Base-by-base conservation (phyloP, 2,329 filamentous ascomycete genomes). In the Aspergillus clavatus region DNA sequence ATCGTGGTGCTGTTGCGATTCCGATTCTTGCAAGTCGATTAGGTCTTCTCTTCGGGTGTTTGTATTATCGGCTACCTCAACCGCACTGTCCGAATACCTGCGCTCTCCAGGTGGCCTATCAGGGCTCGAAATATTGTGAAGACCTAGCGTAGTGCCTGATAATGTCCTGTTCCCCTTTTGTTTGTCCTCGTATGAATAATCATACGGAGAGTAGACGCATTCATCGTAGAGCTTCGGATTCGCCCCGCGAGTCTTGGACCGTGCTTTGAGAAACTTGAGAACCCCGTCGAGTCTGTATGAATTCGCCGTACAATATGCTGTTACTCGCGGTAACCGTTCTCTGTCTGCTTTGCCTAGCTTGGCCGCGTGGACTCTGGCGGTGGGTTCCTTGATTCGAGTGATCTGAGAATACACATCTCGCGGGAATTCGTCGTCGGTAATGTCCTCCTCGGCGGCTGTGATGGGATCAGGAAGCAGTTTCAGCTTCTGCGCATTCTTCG, bases 321-420 rank as follows among this genome's bases (percentile, higher is more conserved):
- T 97, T 11, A 98, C 93, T 51, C 93, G 78, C 4, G 93, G 93
- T 45, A 98, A 71, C 52, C 84, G 80, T 52, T 89, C 86, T 45
- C 93, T 80, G 66, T 98, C 93, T 29, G 91, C 90, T 68, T 97
- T 98, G 28, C 93, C 93, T 31, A 98, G 70, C 45, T 90, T 78
- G 22, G 93, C 93, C 12, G 93, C 93, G 75, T 97, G 91, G 59
- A 93, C 81, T 50, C 93, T 78, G 7, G 93, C 93, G 0, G 86
- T 95, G 0, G 91, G 90, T 62, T 98, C 93, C 67, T 97, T 97
- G 71, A 98, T 98, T 36, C 93, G 81, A 7, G 91, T 95, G 66
- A 96, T 97, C 67, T 98, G 93, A 21, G 90, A 91, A 71, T 98
- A 98, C 24, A 98, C 93, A 65, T 98, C 93, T 53, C 90, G 78